phyloP scores from a whole-genome alignment of 805 yeast genomes.

The Kodamaea jinghongensis region DNA sequence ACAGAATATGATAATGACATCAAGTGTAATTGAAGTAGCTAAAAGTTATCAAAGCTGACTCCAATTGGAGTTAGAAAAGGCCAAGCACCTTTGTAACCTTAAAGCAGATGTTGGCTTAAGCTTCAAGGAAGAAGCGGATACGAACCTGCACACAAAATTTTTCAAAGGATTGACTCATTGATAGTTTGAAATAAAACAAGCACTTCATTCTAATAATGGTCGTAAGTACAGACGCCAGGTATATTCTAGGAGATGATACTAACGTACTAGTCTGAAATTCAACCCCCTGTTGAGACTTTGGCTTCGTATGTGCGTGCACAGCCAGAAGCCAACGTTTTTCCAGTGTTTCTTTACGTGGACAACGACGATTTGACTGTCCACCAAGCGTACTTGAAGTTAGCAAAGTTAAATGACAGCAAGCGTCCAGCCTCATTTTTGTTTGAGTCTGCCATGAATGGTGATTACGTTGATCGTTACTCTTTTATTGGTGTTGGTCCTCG shows the following conservation, averaged over 20 bases:
- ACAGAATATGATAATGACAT: too few species aligned
- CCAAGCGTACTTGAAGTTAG: slow-evolving; percentile 80
- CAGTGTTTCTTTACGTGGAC: slow-evolving; percentile 70
- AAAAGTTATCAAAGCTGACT: too few species aligned
- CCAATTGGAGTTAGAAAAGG: too few species aligned
- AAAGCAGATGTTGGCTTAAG: too few species aligned
- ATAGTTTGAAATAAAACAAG: slow-evolving; percentile 6
- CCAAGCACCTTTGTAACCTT: too few species aligned
- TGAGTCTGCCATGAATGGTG: slow-evolving; percentile 89
- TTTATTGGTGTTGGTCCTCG: slow-evolving; percentile 87
- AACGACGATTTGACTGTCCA: slow-evolving; percentile 86
- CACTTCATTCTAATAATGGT: slow-evolving; percentile 14
- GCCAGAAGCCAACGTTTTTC: slow-evolving; percentile 59
- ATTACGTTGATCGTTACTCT: slow-evolving; percentile 84
- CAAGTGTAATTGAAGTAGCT: too few species aligned
- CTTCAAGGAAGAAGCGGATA: too few species aligned
- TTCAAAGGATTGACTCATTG: slow-evolving; percentile 8
- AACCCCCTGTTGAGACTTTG: slow-evolving; percentile 37
- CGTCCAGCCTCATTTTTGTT: slow-evolving; percentile 73
- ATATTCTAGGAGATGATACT: slow-evolving; percentile 13
- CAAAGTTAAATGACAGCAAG: slow-evolving; percentile 53
- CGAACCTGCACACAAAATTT: slow-evolving; percentile 11
- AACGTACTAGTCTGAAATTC: slow-evolving; percentile 27
- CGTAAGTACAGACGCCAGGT: slow-evolving; percentile 19
- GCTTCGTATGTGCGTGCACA: slow-evolving; percentile 22